Conservation (phyloP, 208 protist genomes). For the Acanthamoeba healyi region DNA sequence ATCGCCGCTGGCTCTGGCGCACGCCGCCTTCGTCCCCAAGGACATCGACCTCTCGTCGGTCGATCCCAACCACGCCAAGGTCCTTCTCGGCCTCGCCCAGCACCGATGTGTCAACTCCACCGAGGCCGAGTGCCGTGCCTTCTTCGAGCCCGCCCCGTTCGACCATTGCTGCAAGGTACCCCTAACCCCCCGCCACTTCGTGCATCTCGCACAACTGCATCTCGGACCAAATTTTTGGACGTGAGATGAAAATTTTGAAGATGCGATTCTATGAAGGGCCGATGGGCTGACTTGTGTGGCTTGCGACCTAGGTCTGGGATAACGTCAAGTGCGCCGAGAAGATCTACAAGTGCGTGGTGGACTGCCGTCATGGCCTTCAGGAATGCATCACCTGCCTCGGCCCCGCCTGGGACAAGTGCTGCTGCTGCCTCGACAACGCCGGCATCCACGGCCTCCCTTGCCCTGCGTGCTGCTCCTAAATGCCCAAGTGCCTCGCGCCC, state of each 20-base stretch:
- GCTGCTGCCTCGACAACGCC: constrained; percentile 14
- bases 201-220: no score
- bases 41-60: neutral
- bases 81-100: neutral
- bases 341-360: neutral
- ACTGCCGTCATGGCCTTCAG: neutral
- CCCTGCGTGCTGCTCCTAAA: neutral
- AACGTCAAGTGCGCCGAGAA: constrained; percentile 28
- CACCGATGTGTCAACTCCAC: neutral
- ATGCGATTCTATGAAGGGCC: no score
- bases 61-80: neutral
- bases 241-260: no score
- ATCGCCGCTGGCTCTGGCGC: neutral
- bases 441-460: neutral
- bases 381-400: neutral
- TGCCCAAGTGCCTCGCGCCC: no score
- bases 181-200: no score
- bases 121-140: neutral
- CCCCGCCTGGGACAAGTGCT: neutral
- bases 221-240: no score
- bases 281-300: no score
- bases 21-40: no score
- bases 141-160: neutral
- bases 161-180: neutral
- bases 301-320: constrained; percentile 65